Evolutionary conservation across 2,329 filamentous ascomycete genomes (phyloP).

Genomic region (Fusarium drepaniforme): DNA sequence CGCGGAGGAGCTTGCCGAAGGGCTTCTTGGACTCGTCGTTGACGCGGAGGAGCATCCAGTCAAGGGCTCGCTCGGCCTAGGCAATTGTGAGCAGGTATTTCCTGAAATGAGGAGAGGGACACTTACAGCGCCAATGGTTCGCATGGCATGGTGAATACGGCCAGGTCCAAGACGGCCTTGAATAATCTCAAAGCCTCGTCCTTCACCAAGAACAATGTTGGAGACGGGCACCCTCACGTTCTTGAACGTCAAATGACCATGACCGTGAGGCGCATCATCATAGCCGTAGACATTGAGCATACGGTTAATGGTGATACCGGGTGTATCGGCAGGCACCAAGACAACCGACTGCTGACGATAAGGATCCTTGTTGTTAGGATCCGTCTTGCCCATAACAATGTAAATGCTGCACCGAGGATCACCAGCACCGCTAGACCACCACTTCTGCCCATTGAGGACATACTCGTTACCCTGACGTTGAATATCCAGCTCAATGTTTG

Average conservation of each 20-base stretch:
- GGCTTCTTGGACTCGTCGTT: constrained; percentile 93
- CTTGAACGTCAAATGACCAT: constrained; percentile 90
- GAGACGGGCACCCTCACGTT: constrained; percentile 88
- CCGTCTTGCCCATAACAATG: constrained; percentile 96
- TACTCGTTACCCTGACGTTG: constrained; percentile 87
- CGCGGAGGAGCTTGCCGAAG: constrained; percentile 87
- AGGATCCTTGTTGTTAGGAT: constrained; percentile 78
- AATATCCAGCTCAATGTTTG: constrained; percentile 90
- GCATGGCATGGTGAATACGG: constrained; percentile 98
- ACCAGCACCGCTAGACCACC: constrained; percentile 97
- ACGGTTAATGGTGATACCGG: constrained; percentile 91
- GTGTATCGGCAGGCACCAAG: constrained; percentile 83
- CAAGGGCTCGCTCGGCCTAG: constrained; percentile 86
- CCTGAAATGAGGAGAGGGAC: not conserved
- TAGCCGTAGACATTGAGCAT: constrained; percentile 96
- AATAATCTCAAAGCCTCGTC: constrained; percentile 97
- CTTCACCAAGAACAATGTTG: constrained; percentile 92
- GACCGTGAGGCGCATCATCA: constrained; percentile 98
- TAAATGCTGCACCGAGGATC: constrained; percentile 94
- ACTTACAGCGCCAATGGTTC: constrained; percentile 84
- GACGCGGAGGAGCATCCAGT: constrained; percentile 94
- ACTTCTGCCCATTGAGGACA: constrained; percentile 96
- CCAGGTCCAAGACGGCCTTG: constrained; percentile 96
- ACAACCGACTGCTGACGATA: constrained; percentile 96
- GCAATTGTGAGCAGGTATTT: constrained; percentile 8